Conservation (phyloP, 1,284 basidiomycete species). For the Leccinum subspadiceum region DNA sequence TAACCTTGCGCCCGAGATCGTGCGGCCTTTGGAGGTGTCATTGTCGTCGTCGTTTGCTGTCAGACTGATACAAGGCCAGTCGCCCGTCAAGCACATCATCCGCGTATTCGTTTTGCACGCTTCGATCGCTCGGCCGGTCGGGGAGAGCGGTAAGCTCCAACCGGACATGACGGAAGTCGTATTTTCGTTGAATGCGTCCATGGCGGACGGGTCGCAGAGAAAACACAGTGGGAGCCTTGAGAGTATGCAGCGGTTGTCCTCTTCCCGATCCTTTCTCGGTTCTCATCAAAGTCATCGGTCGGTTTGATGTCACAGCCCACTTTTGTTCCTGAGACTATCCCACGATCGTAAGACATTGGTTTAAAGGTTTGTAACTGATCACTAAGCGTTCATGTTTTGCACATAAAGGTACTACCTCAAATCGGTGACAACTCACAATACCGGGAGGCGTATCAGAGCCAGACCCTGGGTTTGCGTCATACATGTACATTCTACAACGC, state of each 20-base stretch:
- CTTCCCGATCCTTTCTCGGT: neutral
- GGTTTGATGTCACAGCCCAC: constrained; percentile 49
- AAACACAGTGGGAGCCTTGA: constrained; percentile 61
- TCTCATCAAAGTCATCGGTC: neutral
- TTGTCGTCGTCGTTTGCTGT: constrained; percentile 2
- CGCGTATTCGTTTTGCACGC: constrained; percentile 86
- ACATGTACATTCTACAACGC: no score
- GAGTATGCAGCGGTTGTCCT: constrained; percentile 64
- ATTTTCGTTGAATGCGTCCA: constrained; percentile 80
- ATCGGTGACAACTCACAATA: no score
- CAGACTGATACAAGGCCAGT: constrained; percentile 44
- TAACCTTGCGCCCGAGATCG: constrained; percentile 70
- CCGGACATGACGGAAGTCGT: constrained; percentile 36
- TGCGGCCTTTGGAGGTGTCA: constrained; percentile 60
- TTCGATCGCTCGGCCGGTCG: constrained; percentile 83
- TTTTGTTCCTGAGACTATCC: constrained; percentile 65
- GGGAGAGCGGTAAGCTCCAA: constrained; percentile 52
- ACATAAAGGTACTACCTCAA: no score
- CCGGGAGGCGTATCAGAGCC: no score
- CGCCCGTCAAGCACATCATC: constrained; percentile 71
- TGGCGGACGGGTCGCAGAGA: constrained; percentile 56
- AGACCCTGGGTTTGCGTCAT: no score
- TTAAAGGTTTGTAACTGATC: no score
- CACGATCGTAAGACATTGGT: no score
- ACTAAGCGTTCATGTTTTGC: no score